Conservation (phyloP, 805 yeast genomes). For the Tetrapisispora pingtungensis region DNA sequence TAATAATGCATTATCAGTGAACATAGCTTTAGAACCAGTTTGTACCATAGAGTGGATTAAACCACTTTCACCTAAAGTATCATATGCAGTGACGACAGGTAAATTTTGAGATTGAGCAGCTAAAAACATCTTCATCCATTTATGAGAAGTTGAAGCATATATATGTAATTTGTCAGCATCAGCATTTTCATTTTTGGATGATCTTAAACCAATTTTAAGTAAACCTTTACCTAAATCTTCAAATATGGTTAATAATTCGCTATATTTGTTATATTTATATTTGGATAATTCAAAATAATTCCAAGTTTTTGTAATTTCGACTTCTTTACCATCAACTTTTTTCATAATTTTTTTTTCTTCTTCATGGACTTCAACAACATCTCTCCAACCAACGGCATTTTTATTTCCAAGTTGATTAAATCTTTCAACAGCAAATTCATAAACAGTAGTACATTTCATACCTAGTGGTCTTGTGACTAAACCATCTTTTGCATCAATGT, state of each 20-base stretch:
- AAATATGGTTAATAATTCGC: constrained; percentile 42
- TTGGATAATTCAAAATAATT: constrained; percentile 65
- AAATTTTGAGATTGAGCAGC: constrained; percentile 71
- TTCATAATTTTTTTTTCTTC: constrained; percentile 71
- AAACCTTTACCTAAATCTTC: constrained; percentile 65
- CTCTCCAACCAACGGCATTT: constrained; percentile 70
- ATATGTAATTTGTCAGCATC: constrained; percentile 56
- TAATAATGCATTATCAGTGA: constrained; percentile 74
- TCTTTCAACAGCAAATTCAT: constrained; percentile 58
- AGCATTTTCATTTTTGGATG: constrained; percentile 36
- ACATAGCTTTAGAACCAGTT: constrained; percentile 69
- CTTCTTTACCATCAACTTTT: constrained; percentile 65
- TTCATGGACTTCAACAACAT: constrained; percentile 56
- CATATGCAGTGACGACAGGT: constrained; percentile 94
- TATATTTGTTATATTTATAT: constrained; percentile 56
- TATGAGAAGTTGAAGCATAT: constrained; percentile 80
- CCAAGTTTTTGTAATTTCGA: constrained; percentile 78
- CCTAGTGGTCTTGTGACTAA: constrained; percentile 54
- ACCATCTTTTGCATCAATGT: constrained; percentile 31
- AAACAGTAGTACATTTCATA: constrained; percentile 55
- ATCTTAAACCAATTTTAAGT: constrained; percentile 57
- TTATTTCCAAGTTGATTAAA: constrained; percentile 44
- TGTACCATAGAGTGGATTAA: constrained; percentile 76
- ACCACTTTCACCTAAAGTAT: constrained; percentile 84
- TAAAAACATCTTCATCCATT: constrained; percentile 83